Base-by-base conservation (phyloP, 192 early-diverging fungal species). In the Thoreauomyces humboldtii region DNA sequence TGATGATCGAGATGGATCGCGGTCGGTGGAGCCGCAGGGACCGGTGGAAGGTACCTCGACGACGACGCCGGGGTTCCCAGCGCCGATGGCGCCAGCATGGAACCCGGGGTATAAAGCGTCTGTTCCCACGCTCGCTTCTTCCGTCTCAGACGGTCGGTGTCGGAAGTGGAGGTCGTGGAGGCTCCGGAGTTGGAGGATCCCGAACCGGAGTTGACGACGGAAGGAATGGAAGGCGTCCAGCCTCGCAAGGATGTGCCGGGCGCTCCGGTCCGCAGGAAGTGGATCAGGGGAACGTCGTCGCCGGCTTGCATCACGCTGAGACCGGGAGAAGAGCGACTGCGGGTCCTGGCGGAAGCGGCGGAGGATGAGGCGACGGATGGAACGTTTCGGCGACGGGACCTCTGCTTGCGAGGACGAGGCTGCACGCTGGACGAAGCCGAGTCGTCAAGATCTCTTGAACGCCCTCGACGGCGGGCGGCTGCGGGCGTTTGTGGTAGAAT, bases 271-370 rank as follows among this genome's bases (percentile, higher is more conserved):
- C 27, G 50, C 27, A 57, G 14, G 33, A 57, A 57, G 27, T 57
- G 34, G 55, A 57, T 34, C 55, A 57, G 35, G 19, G 55, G 55
- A 34, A 57, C 32, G 35, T 57, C 55, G 27, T 57, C 55, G 3
- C 14, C 15, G 12, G 55, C 55, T 24, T 14, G 17, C 9, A 57
- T 41, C 11, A n/a, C n/a, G 38, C 38, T 41, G 38, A 9, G 38
- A n/a, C 38, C n/a, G 9, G 11, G 38, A n/a, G 9, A 12, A n/a
- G 11, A 12, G 38, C n/a, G 38, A 15, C 27, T 29, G 4, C 50
- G 21, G 50, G 14, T 52, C 15, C 50, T 27, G 27, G 27, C 32
- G 21, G 6, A 15, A 15, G 27, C 50, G 17, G 25, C 17, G 5
- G 50, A 28, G 17, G 50, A 52, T 3, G 50, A 24, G 50, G 50